Conservation (phyloP, 176 grass and related monocot species). For the Sorghum bicolor region Sorghum_bicolor_NCBIv3 NC_012878.2:58959501-58960000, state of each 20-base stretch:
- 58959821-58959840: neutral
- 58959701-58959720: neutral
- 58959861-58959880: neutral
- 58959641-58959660: neutral
- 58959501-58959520: constrained; percentile 55
- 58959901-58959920: neutral
- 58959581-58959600: neutral
- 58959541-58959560: neutral
- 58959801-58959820: neutral
- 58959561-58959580: neutral
- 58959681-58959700: neutral
- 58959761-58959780: neutral
- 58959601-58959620: constrained; percentile 4
- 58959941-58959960: neutral
- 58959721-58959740: neutral
- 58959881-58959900: neutral
- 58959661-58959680: neutral
- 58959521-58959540: constrained; percentile 18
- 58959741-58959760: constrained; percentile 8
- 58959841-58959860: neutral
- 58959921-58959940: neutral
- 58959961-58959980: neutral
- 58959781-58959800: neutral
- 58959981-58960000: neutral
- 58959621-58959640: neutral